Evolutionary conservation across 1,284 basidiomycete species (phyloP), one percentile per base, ranked within the genome.

Genomic region (Pseudozyma thailandica): DNA sequence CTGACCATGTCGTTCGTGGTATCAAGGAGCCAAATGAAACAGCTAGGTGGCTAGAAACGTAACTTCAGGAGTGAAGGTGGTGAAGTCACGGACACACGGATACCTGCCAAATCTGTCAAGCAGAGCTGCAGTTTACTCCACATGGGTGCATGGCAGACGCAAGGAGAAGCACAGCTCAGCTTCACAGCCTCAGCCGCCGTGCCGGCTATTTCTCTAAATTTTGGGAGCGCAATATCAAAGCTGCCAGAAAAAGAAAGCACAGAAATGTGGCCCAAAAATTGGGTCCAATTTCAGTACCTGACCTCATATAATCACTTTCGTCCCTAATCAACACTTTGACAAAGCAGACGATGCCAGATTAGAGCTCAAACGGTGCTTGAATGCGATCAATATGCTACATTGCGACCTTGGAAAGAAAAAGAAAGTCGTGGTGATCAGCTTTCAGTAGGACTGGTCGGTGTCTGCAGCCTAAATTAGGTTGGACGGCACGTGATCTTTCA

Each of bases 401-500:
- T n/a, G n/a, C n/a, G n/a, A n/a, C n/a, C n/a, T n/a, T n/a, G n/a
- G n/a, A n/a, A n/a, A n/a, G n/a, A n/a, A n/a, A n/a, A 33, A 33
- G 7, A 33, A 16, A 33, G 31, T 10, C n/a, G 12, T 16, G 31
- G 37, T 18, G 37, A 9, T 18, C 3, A 38, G 18, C 16, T 18
- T 38, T 8, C 12, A 33, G 18, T 16, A 6, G 13, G 37, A 3
- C 16, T n/a, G 37, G 37, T 16, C 12, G 31, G 12, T 13, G 31
- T 16, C n/a, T 10, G 31, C 31, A 18, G 9, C 2, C 35, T 27
- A 15, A 52, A 45, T 50, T 53, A n/a, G 38, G 9, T 5, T 45
- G 6, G 20, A 15, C 43, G 44, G 62, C 62, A 65, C 63, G 63
- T 66, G 63, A 66, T 55, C 39, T 27, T 21, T 12, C 12, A 20